These are phyloP conservation scores for Vigna reflexopilosa DNA, from an alignment of 306 rosid species.

Conservation along the genomic window DNA sequence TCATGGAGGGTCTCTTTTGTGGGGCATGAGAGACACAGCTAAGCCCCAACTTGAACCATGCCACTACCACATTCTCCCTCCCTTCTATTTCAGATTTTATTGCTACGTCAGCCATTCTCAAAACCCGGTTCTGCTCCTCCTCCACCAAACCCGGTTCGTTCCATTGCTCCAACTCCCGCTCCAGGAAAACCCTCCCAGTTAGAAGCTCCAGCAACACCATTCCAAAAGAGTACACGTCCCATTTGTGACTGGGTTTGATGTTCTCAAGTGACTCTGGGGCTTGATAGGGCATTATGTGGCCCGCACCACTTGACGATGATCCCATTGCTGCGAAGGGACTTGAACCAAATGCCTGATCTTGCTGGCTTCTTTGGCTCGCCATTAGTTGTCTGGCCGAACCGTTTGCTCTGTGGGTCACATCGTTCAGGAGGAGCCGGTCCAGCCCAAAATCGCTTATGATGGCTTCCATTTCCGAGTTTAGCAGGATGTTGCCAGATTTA, in stretches of 20 bases:
- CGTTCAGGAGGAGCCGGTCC: constrained; percentile 57
- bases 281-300: constrained; percentile 54
- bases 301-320: constrained; percentile 20
- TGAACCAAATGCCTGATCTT: constrained; percentile 41
- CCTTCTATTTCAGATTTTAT: constrained; percentile 67
- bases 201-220: constrained; percentile 79
- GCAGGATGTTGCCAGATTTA: constrained; percentile 78
- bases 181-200: constrained; percentile 65
- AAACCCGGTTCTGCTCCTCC: constrained; percentile 65
- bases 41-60: constrained; percentile 73
- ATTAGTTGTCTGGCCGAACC: constrained; percentile 54
- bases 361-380: constrained; percentile 53
- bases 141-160: constrained; percentile 42
- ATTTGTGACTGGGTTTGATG: constrained; percentile 64
- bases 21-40: constrained; percentile 68
- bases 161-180: constrained; percentile 71
- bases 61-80: constrained; percentile 59
- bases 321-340: constrained; percentile 49
- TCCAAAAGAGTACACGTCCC: constrained; percentile 95
- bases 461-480: constrained; percentile 74
- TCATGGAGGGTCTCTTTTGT: constrained; percentile 88
- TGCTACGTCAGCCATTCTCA: constrained; percentile 66
- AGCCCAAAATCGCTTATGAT: constrained; percentile 76
- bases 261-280: constrained; percentile 81
- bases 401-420: constrained; percentile 44